Conservation (phyloP, 306 rosid genomes). For the Cucumis melo region DNA sequence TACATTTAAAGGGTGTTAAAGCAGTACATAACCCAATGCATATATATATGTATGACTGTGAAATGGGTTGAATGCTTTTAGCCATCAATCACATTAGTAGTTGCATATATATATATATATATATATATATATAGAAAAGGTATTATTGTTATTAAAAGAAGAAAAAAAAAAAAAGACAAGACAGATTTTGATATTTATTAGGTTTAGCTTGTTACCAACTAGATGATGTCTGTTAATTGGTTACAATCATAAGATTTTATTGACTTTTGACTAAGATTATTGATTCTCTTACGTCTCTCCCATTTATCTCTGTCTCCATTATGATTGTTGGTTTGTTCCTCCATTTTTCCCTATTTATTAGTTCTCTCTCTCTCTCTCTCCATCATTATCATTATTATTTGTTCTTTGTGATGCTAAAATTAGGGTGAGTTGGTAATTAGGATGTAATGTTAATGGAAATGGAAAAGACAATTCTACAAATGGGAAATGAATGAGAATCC, state of each 20-base stretch:
- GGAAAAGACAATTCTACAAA: slow-evolving; percentile 6
- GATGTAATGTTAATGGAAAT: slow-evolving; percentile 2
- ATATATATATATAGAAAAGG: too few relatives aligned
- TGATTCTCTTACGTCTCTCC: neutral
- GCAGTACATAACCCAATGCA: neutral
- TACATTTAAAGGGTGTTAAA: neutral
- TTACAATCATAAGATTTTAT: slow-evolving; percentile 1
- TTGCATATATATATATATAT: neutral
- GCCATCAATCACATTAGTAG: neutral
- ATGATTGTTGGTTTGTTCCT: neutral
- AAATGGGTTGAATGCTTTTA: neutral
- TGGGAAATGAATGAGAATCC: slow-evolving; percentile 10
- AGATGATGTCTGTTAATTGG: neutral
- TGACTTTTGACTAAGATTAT: slow-evolving; percentile 1
- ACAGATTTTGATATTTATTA: slow-evolving; percentile 6
- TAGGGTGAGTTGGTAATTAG: slow-evolving; percentile 1
- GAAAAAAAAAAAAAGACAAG: neutral
- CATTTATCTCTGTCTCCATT: neutral
- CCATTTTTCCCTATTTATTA: too few relatives aligned
- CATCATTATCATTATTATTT: neutral
- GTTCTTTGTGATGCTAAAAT: neutral
- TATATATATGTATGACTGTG: neutral
- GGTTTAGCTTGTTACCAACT: neutral
- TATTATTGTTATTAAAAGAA: too few relatives aligned
- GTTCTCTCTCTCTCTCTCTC: neutral